Base-by-base conservation (phyloP, 1,139 yeast species). In the Kodamaea suecica region DNA sequence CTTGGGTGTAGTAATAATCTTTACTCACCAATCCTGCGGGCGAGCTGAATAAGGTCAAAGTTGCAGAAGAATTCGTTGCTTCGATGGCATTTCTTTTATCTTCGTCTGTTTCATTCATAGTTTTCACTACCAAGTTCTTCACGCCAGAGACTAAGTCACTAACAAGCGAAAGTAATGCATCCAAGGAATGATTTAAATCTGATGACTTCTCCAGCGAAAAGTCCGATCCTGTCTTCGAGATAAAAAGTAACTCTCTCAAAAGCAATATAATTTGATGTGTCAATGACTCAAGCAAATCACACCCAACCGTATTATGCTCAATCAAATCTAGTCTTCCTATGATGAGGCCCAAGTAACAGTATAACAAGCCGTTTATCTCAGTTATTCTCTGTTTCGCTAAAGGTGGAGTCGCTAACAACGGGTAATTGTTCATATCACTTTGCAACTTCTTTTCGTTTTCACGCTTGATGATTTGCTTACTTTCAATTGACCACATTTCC, bases 301-400 rank as follows among this genome's bases (percentile, higher is more conserved):
- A 80, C 1, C 90, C 90, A 15, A 67, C 65, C 4, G 80, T 72
- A 50, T 82, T 84, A 49, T 80, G 84, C 50, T 84, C 92, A 31
- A 83, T 77, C 53, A 84, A 66, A 53, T 84, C 92, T 45, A 84
- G 59, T 48, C 94, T 63, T 7, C 94, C 94, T 12, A 83, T 67
- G 7, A 84, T 73, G 43, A 84, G 51, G 2, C 88, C 85, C 48
- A 88, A 70, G 50, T 87, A 87, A 1, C 80, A 72, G 44, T 78
- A 76, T 25, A 88, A 59, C 2, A 86, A 73, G 13, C 80, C 79
- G 49, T 83, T 77, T 31, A 88, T 79, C 58, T 87, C 95, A 21
- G 80, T 78, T 17, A 90, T 68, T 42, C 95, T 72, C 39, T 71
- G 76, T 39, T 76, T 70, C 1, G 95, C 94, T 41, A 69, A 63